Percentiles rank a stretch among this genome's conserved stretches.
phyloP scores from a whole-genome alignment of 768 basidiomycete genomes.

The Royoungia palumana region DNA sequence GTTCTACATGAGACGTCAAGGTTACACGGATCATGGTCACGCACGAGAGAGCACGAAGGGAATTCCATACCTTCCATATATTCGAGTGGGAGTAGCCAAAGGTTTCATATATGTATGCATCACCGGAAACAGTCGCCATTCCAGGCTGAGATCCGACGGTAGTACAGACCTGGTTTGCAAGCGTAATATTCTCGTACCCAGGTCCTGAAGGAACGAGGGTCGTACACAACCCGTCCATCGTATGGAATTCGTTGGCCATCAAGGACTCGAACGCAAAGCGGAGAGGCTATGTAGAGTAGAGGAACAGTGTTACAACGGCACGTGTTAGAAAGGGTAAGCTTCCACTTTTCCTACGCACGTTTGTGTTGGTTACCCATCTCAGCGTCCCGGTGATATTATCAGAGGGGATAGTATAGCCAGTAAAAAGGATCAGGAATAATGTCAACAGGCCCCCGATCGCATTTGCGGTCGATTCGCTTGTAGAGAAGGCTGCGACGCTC shows the following conservation, averaged over 20 bases:
- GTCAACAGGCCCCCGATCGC: constrained; percentile 32
- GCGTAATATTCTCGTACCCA: constrained; percentile 31
- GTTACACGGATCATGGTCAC: not conserved
- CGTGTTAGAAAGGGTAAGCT: constrained; percentile 26
- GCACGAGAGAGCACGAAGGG: not conserved
- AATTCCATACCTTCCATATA: constrained; percentile 38
- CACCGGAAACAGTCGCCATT: constrained; percentile 38
- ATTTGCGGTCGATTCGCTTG: constrained; percentile 48
- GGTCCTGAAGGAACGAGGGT: constrained; percentile 32
- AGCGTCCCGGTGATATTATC: constrained; percentile 8
- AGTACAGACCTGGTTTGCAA: constrained; percentile 42
- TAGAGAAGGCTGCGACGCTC: constrained; percentile 52
- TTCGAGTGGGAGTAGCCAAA: constrained; percentile 27
- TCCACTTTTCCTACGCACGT: constrained; percentile 33
- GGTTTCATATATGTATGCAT: constrained; percentile 36
- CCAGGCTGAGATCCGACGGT: constrained; percentile 41
- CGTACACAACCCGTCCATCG: constrained; percentile 34
- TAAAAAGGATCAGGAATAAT: constrained; percentile 40
- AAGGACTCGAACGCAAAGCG: constrained; percentile 22
- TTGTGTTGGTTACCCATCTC: constrained; percentile 18
- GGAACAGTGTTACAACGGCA: constrained; percentile 27
- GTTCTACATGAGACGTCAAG: constrained; percentile 27
- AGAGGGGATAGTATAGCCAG: constrained; percentile 37
- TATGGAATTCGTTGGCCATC: constrained; percentile 51
- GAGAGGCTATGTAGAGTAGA: constrained; percentile 31